Evolutionary conservation across 139 green algal genomes (phyloP).

Genomic region (Volvox africanus): DNA sequence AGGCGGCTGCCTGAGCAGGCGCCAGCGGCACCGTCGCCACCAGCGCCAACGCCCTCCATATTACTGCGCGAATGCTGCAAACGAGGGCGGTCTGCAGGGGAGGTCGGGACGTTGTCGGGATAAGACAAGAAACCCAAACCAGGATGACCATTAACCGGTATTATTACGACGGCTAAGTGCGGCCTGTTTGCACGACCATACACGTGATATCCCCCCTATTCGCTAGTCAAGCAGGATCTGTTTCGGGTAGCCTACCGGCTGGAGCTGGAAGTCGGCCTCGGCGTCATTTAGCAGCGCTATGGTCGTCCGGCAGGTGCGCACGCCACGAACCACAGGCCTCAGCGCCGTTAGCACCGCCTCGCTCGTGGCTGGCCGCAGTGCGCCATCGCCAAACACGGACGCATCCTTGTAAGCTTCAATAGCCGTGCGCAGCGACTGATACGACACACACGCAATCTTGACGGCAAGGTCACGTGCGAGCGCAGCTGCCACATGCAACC

Average conservation of each 20-base stretch:
- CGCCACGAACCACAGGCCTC: constrained; percentile 2
- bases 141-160: too few species aligned
- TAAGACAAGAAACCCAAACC: too few species aligned
- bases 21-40: neutral
- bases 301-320: neutral
- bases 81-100: neutral
- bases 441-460: neutral
- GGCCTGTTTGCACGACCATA: too few species aligned
- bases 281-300: neutral
- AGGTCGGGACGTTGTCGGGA: too few species aligned
- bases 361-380: neutral
- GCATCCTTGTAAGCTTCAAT: neutral
- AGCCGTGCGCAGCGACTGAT: neutral
- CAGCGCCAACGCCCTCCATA: neutral
- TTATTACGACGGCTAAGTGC: too few species aligned
- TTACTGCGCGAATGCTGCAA: neutral
- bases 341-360: constrained; percentile 1
- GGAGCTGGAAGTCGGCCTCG: neutral
- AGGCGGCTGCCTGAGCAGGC: neutral
- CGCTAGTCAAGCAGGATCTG: too few species aligned
- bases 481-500: neutral
- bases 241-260: neutral
- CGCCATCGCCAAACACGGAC: too few species aligned
- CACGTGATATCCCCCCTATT: too few species aligned
- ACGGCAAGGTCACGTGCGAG: neutral